Conservation (phyloP, 257 asterid species). For the Nicotiana attenuata region DNA sequence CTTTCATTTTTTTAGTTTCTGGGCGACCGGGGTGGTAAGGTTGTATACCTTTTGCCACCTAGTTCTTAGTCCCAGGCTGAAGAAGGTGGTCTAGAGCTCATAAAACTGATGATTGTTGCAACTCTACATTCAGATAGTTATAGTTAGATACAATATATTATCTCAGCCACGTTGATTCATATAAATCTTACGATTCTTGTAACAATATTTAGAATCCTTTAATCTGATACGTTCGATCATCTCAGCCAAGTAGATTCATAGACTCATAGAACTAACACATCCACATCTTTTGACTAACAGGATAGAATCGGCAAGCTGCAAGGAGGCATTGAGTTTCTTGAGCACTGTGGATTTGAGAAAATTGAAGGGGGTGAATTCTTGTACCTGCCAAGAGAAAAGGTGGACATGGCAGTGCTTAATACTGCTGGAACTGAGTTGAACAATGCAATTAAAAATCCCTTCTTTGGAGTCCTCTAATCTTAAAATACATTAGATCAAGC, state of each 20-base stretch:
- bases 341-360: slow-evolving; percentile 91
- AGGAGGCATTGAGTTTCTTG: slow-evolving; percentile 86
- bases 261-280: neutral
- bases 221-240: neutral
- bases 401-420: slow-evolving; percentile 73
- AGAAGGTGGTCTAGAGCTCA: neutral
- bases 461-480: slow-evolving; percentile 72
- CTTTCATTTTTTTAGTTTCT: neutral
- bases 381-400: slow-evolving; percentile 73
- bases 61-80: neutral
- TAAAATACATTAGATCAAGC: neutral
- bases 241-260: neutral
- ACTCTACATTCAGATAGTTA: neutral
- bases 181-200: neutral
- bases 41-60: neutral
- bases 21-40: neutral
- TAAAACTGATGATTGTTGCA: neutral
- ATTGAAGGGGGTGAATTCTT: slow-evolving; percentile 81
- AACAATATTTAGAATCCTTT: neutral
- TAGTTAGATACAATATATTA: neutral
- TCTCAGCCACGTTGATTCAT: neutral
- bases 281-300: slow-evolving; percentile 30
- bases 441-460: slow-evolving; percentile 86
- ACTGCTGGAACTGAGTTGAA: slow-evolving; percentile 88
- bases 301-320: slow-evolving; percentile 88